Conservation (phyloP, 169 alveolate species). For the Cyclospora cayetanensis region DNA sequence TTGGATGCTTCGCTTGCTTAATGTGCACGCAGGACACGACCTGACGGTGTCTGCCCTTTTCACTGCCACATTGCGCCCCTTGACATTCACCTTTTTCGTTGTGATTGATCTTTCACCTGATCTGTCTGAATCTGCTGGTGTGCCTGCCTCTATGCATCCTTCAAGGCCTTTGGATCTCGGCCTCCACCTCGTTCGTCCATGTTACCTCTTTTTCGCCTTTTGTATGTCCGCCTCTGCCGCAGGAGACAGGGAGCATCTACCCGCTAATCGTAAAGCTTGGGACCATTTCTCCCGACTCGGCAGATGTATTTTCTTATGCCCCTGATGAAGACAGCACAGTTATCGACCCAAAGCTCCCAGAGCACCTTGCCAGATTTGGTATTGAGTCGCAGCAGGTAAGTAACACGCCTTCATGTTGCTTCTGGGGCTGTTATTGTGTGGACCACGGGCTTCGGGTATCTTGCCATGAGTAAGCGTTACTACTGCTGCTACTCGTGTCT, state of each 20-base stretch:
- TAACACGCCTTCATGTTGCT: background rate
- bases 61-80: background rate
- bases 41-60: background rate
- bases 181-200: background rate
- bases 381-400: slow-evolving; percentile 84
- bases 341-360: slow-evolving; percentile 87
- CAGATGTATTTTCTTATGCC: slow-evolving; percentile 93
- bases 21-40: no score
- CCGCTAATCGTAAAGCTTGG: slow-evolving; percentile 94
- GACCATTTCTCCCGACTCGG: slow-evolving; percentile 92
- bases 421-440: background rate
- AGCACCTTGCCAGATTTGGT: slow-evolving; percentile 90
- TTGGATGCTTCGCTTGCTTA: no score
- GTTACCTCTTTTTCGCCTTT: background rate
- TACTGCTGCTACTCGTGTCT: slow-evolving; percentile 34
- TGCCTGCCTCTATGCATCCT: no score
- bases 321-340: slow-evolving; percentile 88
- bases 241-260: slow-evolving; percentile 82
- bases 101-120: background rate
- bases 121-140: no score
- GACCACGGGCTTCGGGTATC: background rate
- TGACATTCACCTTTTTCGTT: background rate
- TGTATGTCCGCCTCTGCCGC: background rate
- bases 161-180: background rate
- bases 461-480: slow-evolving; percentile 22